phyloP scores from a whole-genome alignment of 2,329 filamentous ascomycete genomes.

The Penicillium sp. region DNA sequence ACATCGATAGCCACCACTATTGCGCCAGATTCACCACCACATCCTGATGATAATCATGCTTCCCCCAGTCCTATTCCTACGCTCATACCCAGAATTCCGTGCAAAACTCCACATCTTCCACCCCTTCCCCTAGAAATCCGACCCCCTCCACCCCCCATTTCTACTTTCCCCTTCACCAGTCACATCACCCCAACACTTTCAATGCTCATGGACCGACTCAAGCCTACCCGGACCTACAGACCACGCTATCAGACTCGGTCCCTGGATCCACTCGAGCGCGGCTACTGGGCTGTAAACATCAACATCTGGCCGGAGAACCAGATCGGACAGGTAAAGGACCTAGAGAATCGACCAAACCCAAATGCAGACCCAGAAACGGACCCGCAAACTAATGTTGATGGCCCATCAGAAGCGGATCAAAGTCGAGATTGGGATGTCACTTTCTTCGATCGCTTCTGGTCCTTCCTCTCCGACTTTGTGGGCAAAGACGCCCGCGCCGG shows the following conservation, averaged over 20 bases:
- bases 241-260: slow-evolving; percentile 52
- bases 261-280: slow-evolving; percentile 66
- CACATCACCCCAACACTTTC: slow-evolving; percentile 59
- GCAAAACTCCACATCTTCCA: not conserved
- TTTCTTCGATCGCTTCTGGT: slow-evolving; percentile 44
- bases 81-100: not conserved
- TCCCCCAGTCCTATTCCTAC: not conserved
- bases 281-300: slow-evolving; percentile 70
- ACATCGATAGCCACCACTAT: not conserved
- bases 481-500: slow-evolving; percentile 41
- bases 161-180: slow-evolving; percentile 47
- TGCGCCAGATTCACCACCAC: not conserved
- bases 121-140: slow-evolving; percentile 47
- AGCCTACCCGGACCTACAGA: slow-evolving; percentile 55
- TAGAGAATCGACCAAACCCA: slow-evolving; percentile 20
- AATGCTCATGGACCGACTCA: slow-evolving; percentile 55
- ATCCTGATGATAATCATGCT: not conserved
- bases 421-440: slow-evolving; percentile 30
- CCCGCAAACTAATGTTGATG: not conserved
- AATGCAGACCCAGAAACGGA: not conserved
- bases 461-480: slow-evolving; percentile 40
- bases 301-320: slow-evolving; percentile 48
- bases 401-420: slow-evolving; percentile 35
- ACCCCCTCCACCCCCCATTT: slow-evolving; percentile 56
- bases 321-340: not conserved